Evolutionary conservation across 768 basidiomycete genomes (phyloP), one percentile per base, ranked within the genome.

Genomic region (Pholiota conissans): DNA sequence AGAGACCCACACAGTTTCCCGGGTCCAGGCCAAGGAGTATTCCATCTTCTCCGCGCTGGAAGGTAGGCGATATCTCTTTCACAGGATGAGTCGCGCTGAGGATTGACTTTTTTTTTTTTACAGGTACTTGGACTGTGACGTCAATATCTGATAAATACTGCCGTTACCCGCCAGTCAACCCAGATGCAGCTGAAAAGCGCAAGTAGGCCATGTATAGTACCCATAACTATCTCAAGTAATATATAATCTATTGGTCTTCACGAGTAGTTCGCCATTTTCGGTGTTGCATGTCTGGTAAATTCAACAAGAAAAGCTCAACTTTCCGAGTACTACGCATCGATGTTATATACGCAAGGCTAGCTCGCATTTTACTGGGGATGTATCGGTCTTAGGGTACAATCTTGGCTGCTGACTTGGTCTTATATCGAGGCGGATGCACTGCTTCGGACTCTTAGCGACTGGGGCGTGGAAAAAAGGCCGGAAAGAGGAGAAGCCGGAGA

Each of bases 41-140:
- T 93, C 93, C 3, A 88, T 98, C 63, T 95, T 87, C 70, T 95
- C 95, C 11, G 91, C 95, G 5, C 71, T 91, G 45, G 95, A 97
- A 80, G 96, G 96, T 83, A 70, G 59, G 77, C 73, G 53, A 49
- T 48, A 57, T 30, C n/a, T n/a, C 46, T 8, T 20, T 37, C 16
- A 34, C 13, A 2, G 18, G 8, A 11, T 47, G 18, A 35, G 26
- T 40, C 14, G 52, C 45, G 35, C 28, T 42, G 34, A 28, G 35
- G 16, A 26, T 61, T 27, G 55, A 54, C n/a, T 47, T 53, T 24
- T 37, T 55, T 50, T 49, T 52, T 22, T 22, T 45, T 26, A 42
- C 57, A 93, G 91, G 91, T 54, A 93, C 91, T 18, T 95, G 91
- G 91, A 93, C 90, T 9, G 90, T 98, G 27, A 92, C 92, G 9